Conservation (phyloP, 441 rosid species). For the Gossypium trilobum region DNA sequence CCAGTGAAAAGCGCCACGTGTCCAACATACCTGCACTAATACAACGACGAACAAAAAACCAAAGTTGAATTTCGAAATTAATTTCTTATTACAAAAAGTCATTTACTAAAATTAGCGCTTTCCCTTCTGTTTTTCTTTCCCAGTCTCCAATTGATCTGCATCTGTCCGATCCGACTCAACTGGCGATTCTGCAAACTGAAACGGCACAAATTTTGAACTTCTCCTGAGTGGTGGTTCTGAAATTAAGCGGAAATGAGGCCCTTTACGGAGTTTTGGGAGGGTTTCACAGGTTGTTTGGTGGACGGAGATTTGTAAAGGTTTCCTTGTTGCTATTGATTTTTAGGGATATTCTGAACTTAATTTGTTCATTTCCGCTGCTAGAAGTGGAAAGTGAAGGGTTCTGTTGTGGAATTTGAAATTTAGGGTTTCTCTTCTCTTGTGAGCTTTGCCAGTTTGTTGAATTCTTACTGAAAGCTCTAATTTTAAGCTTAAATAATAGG, state of each 20-base stretch:
- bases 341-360: background rate
- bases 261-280: background rate
- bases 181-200: background rate
- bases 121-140: background rate
- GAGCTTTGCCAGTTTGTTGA: background rate
- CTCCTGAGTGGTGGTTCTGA: background rate
- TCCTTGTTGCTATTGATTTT: background rate
- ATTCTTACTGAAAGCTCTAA: background rate
- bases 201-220: background rate
- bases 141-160: background rate
- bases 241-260: conserved; percentile 7
- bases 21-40: background rate
- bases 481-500: background rate
- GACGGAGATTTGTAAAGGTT: conserved; percentile 16
- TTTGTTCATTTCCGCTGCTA: background rate
- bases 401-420: background rate
- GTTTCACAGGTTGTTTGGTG: background rate
- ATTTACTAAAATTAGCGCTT: background rate
- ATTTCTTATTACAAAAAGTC: background rate
- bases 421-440: conserved; percentile 10
- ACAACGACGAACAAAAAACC: background rate
- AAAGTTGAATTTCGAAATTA: background rate
- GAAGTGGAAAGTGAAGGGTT: conserved; percentile 11
- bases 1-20: background rate
- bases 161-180: conserved; percentile 6